phyloP scores from a whole-genome alignment of 139 green algal genomes.

The Zygnema cylindricum region DNA sequence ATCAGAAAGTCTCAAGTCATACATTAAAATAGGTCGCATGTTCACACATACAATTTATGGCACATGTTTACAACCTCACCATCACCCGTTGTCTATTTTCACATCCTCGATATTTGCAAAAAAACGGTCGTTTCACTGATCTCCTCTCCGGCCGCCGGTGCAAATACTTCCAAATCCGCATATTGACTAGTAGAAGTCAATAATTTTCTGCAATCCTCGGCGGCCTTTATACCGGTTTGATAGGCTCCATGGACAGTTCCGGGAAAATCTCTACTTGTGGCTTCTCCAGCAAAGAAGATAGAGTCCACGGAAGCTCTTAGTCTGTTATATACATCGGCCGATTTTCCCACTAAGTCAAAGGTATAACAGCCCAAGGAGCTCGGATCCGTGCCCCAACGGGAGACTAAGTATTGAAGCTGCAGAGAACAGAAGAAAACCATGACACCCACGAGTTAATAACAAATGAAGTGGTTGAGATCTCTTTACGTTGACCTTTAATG shows the following conservation, averaged over 20 bases:
- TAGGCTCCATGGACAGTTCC: constrained; percentile 64
- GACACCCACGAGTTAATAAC: no score
- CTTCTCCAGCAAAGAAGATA: constrained; percentile 61
- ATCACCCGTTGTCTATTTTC: no score
- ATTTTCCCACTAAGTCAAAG: constrained; percentile 32
- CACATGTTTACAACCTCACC: no score
- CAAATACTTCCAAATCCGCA: constrained; percentile 31
- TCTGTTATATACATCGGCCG: constrained; percentile 41
- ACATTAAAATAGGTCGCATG: no score
- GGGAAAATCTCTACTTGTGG: constrained; percentile 49
- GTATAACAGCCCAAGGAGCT: constrained; percentile 55
- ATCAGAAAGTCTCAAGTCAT: no score
- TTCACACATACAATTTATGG: no score
- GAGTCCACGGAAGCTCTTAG: constrained; percentile 28
- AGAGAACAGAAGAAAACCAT: no score
- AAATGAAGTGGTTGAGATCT: no score
- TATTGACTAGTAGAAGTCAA: background rate
- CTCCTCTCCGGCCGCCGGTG: background rate
- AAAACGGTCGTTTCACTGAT: background rate
- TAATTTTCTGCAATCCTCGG: constrained; percentile 29
- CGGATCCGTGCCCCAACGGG: constrained; percentile 52
- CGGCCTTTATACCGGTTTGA: constrained; percentile 38
- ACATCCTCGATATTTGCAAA: background rate
- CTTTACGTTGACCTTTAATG: no score
- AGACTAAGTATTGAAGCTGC: constrained; percentile 42